Evolutionary conservation across 148 eudicot species (phyloP).

Genomic region (Pharnaceum exiguum): DNA sequence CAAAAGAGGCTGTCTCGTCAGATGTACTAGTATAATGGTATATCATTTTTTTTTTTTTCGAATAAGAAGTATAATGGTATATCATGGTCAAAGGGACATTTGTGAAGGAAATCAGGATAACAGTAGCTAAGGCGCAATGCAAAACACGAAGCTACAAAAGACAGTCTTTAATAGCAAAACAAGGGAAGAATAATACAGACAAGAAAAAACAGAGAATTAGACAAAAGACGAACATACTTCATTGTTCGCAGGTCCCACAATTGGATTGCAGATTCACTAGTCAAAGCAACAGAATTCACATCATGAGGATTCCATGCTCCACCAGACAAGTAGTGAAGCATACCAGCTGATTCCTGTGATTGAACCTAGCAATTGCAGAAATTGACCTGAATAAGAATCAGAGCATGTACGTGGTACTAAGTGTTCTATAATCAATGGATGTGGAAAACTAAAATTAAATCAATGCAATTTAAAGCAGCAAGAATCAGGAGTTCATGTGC

Average conservation of each 20-base stretch:
- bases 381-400: slow-evolving; percentile 52
- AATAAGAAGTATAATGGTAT: no score
- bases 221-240: slow-evolving; percentile 56
- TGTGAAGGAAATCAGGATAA: no score
- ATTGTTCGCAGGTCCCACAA: slow-evolving; percentile 89
- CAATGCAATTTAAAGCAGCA: no score
- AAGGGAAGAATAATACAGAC: background rate
- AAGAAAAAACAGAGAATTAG: slow-evolving; percentile 5
- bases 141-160: no score
- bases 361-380: slow-evolving; percentile 67
- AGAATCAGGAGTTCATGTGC: no score
- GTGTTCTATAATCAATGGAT: background rate
- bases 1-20: no score
- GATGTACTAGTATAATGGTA: no score
- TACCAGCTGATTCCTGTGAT: slow-evolving; percentile 89
- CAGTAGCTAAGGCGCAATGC: no score
- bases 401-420: slow-evolving; percentile 11
- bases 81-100: no score
- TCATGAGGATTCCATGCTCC: slow-evolving; percentile 99
- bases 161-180: background rate
- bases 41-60: no score
- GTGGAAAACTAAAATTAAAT: slow-evolving; percentile 4
- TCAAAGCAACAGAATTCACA: slow-evolving; percentile 61
- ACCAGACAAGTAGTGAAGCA: slow-evolving; percentile 81
- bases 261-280: slow-evolving; percentile 82